phyloP scores from a whole-genome alignment of 148 eudicot species.

The Amaranthus palmeri region DNA sequence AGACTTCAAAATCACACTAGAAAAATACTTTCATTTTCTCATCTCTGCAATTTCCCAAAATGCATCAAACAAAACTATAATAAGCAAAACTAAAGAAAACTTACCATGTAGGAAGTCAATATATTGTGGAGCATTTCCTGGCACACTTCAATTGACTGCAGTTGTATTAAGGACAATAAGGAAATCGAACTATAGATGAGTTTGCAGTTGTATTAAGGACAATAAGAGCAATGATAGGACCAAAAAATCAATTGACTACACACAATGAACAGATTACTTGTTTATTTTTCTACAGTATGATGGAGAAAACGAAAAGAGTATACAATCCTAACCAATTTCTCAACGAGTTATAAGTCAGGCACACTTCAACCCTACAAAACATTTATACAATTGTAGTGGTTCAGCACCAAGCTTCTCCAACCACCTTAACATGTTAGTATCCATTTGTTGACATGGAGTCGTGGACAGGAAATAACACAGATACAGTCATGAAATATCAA shows the following conservation, averaged over 20 bases:
- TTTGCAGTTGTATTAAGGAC: constrained; percentile 57
- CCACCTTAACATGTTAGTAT: background rate
- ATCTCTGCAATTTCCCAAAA: constrained; percentile 1
- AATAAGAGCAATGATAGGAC: constrained; percentile 74
- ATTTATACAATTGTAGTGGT: background rate
- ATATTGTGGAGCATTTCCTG: constrained; percentile 96
- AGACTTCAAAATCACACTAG: background rate
- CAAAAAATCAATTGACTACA: constrained; percentile 80
- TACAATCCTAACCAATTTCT: background rate
- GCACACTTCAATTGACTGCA: constrained; percentile 6
- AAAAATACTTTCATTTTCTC: background rate
- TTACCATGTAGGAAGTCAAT: constrained; percentile 86
- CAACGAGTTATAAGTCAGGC: background rate
- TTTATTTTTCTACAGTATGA: background rate
- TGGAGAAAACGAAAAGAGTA: background rate
- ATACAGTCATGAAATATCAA: background rate
- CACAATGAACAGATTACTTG: constrained; percentile 9
- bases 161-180: constrained; percentile 51
- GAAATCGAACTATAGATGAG: constrained; percentile 76
- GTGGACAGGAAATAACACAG: background rate
- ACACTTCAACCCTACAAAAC: constrained; percentile 6
- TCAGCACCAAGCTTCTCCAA: background rate
- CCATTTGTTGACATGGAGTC: no score
- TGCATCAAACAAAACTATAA: background rate
- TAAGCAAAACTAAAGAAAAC: background rate